Percentiles rank a stretch among this genome's conserved stretches.
phyloP scores from a whole-genome alignment of 192 early-diverging fungal species.

The Umbelopsis ramanniana region DNA sequence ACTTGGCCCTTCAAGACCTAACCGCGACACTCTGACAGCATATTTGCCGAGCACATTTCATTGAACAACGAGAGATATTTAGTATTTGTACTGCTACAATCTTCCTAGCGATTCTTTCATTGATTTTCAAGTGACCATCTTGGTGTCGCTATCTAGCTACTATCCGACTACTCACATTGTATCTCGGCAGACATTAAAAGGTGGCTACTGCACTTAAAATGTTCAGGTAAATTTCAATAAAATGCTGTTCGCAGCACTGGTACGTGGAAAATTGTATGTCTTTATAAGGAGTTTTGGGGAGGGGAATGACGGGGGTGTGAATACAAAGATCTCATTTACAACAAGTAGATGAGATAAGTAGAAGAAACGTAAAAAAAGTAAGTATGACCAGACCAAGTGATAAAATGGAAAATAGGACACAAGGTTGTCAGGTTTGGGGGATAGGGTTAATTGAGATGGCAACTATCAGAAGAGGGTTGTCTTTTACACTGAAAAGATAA shows the following conservation, averaged over 20 bases:
- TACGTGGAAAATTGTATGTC: slow-evolving; percentile 13
- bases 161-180: too few species aligned
- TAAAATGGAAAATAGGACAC: background rate
- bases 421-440: slow-evolving; percentile 1
- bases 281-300: slow-evolving; percentile 14
- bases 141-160: too few species aligned
- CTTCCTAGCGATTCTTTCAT: too few species aligned
- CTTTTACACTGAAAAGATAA: slow-evolving; percentile 15
- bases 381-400: slow-evolving; percentile 5
- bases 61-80: too few species aligned
- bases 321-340: slow-evolving; percentile 17
- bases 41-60: too few species aligned
- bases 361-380: slow-evolving; percentile 9
- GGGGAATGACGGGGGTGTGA: slow-evolving; percentile 17
- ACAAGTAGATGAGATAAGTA: background rate
- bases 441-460: slow-evolving; percentile 21
- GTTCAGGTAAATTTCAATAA: too few species aligned
- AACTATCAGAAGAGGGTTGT: slow-evolving; percentile 16
- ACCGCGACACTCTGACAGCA: too few species aligned
- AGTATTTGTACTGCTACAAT: too few species aligned
- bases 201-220: too few species aligned
- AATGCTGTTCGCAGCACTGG: background rate
- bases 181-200: too few species aligned
- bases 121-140: too few species aligned
- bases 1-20: too few species aligned